Conservation (phyloP, 2,329 filamentous ascomycete species). For the Talaromyces sp. region DNA sequence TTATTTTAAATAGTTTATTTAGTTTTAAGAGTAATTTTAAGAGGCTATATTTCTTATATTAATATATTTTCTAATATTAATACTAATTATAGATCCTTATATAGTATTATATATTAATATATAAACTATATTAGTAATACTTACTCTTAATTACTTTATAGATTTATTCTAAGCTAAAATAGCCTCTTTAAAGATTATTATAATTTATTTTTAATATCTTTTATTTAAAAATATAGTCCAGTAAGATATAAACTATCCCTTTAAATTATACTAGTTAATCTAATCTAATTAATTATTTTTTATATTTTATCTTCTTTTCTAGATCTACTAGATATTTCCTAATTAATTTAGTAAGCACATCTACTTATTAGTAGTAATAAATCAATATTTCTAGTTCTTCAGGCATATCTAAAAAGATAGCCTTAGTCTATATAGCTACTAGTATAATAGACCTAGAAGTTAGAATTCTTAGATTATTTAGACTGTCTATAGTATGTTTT, state of each 20-base stretch:
- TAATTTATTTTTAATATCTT: neutral
- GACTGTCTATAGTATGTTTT: neutral
- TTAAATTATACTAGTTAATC: neutral
- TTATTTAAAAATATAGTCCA: neutral
- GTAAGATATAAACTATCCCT: neutral
- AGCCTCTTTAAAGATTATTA: neutral
- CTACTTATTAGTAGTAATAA: neutral
- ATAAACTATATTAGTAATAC: neutral
- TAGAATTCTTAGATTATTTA: neutral
- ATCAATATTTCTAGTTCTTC: neutral
- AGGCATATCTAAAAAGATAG: neutral
- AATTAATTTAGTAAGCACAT: neutral
- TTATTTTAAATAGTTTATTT: neutral
- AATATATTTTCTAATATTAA: neutral
- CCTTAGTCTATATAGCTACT: neutral
- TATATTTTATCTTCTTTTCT: neutral
- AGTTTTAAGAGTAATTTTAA: neutral
- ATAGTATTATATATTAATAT: neutral
- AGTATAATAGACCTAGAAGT: neutral
- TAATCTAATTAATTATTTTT: neutral
- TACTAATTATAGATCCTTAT: neutral
- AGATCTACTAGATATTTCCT: neutral
- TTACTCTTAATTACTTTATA: neutral
- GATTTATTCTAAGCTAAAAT: neutral
- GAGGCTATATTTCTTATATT: neutral